Base-by-base conservation (phyloP, 2,329 filamentous ascomycete species). In the Hypoxylon rubiginosum region DNA sequence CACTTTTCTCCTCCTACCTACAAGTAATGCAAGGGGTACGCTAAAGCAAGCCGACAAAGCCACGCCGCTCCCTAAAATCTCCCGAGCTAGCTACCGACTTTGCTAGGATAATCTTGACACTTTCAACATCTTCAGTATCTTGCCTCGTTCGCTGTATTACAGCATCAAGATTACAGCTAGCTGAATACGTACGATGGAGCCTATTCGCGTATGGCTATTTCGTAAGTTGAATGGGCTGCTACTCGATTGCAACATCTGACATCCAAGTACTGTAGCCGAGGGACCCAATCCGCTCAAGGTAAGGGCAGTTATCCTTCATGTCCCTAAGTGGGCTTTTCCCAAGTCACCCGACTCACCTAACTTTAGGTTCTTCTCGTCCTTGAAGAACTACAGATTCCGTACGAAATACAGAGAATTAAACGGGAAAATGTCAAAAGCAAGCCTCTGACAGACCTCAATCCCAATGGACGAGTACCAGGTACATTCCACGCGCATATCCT, bases 391-490 rank as follows among this genome's bases (percentile, higher is more conserved):
- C 32, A 52, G 3, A 24, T 64, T n/a, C 48, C 55, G 13, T 53
- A 55, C 30, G 46, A 60, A 10, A 51, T 55, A 15, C 10, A 41
- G 13, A 17, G 51, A n/a, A 21, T 61, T 13, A 24, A 24, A 10
- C 49, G 68, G 4, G 36, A 64, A 0, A 64, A 72, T 10, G 49
- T 72, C 30, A 72, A 73, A 51, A 60, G 57, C 30, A 52, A 57
- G 4, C 61, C 57, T 7, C 66, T 62, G 34, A 54, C 61, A 8
- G 52, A 58, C 24, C 24, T 72, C 17, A 73, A 69, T 62, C 71
- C 71, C 2, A 71, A 73, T 50, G 70, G 63, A 24, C 61, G 64
- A 3, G 17, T 73, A 11, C 70, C 70, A 0, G 39, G 53, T 48
- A 39, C n/a, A 10, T 48, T 17, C 3, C 4, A 43, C 8, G 6